Base-by-base conservation (phyloP, 345 rosid genomes). In the Eutrema heterophyllum region DNA sequence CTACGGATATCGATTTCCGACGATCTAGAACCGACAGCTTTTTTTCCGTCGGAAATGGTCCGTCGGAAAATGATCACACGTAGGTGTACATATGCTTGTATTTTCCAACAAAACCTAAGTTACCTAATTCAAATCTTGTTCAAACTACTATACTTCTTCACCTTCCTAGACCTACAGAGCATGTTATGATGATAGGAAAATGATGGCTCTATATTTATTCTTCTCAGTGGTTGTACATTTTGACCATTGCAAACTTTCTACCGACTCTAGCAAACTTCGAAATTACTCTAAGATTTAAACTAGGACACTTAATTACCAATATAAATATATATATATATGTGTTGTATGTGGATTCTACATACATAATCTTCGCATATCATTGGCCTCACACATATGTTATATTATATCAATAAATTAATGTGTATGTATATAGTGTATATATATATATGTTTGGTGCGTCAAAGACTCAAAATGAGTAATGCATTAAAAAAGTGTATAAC, bases 101-200 rank as follows among this genome's bases (percentile, higher is more conserved):
- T 41, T 51, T 43, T 15, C 64, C 39, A 67, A 69, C 36, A 76
- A 45, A 51, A 46, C 54, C 39, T 75, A 64, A 44, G 49, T 63
- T 54, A 21, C 53, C 21, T 45, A n/a, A 32, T 33, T 56, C 24
- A 30, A 53, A 61, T 54, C 52, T 54, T 62, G 56, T 76, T 76
- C 71, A 63, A 69, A 69, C 11, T 45, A 44, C 36, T 38, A 68
- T 49, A 55, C 54, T 70, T 77, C 52, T 63, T 16, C 26, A 60
- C 48, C 13, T 53, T 51, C 41, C 14, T 41, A 61, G 44, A 62
- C 48, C 38, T 62, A 30, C 41, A 62, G 41, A 35, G n/a, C 24
- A 15, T 29, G 46, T 14, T 53, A 58, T 40, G 46, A 51, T 59
- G 62, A 4, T 69, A 36, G 38, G 70, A 53, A 43, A 68, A 45